Conservation (phyloP, 2,329 filamentous ascomycete genomes). For the Pyricularia pennisetigena region DNA sequence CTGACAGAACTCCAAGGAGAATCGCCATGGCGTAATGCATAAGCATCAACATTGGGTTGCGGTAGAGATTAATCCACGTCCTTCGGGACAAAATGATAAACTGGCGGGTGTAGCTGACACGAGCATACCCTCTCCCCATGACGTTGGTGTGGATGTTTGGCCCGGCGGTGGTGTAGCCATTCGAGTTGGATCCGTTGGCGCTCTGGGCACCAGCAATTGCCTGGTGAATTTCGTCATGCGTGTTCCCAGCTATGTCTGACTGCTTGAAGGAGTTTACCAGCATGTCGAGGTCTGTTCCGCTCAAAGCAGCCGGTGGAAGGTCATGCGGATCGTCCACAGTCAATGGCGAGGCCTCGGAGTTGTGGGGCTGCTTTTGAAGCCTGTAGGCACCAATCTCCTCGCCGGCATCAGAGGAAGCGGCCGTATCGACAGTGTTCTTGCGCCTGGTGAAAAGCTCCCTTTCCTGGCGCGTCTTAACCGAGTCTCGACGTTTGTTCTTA, state of each 20-base stretch:
- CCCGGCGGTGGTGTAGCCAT: constrained; percentile 29
- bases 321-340: constrained; percentile 62
- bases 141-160: constrained; percentile 43
- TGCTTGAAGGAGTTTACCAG: constrained; percentile 66
- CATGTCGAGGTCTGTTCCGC: constrained; percentile 69
- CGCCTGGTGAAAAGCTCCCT: constrained; percentile 82
- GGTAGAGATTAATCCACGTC: constrained; percentile 95
- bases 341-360: constrained; percentile 36
- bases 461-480: constrained; percentile 78
- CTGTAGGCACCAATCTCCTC: constrained; percentile 41
- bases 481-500: constrained; percentile 63
- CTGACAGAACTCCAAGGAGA: constrained; percentile 83
- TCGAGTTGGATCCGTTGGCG: constrained; percentile 56
- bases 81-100: constrained; percentile 82
- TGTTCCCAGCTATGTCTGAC: constrained; percentile 66
- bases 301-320: constrained; percentile 46
- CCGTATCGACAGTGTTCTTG: constrained; percentile 53
- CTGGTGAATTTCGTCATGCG: constrained; percentile 68
- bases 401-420: constrained; percentile 48
- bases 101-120: constrained; percentile 70
- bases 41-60: constrained; percentile 96
- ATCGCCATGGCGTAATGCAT: constrained; percentile 98
- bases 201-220: constrained; percentile 54
- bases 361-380: constrained; percentile 34
- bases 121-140: constrained; percentile 71